phyloP scores from a whole-genome alignment of 2,329 filamentous ascomycete genomes.

The Talaromyces albobiverticillius region DNA sequence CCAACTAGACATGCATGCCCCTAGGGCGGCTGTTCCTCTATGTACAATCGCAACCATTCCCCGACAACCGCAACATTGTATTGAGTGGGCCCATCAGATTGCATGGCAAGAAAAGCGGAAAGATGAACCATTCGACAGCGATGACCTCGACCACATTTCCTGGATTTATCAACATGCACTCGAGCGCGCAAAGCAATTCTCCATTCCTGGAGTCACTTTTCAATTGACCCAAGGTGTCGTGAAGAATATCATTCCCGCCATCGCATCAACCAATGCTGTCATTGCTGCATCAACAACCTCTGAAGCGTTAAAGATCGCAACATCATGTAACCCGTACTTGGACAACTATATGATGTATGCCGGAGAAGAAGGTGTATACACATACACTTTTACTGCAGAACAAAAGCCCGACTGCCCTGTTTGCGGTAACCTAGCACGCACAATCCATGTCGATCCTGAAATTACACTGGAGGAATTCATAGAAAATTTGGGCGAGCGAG shows the following conservation, averaged over 20 bases:
- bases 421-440: constrained; percentile 78
- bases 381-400: constrained; percentile 93
- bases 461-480: constrained; percentile 79
- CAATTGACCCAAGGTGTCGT: constrained; percentile 94
- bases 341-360: constrained; percentile 99
- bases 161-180: constrained; percentile 91
- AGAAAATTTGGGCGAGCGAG: constrained; percentile 74
- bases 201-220: constrained; percentile 90
- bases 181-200: constrained; percentile 77
- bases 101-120: constrained; percentile 88
- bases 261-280: constrained; percentile 95
- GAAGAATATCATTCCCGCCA: constrained; percentile 98
- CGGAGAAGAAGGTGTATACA: constrained; percentile 92
- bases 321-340: constrained; percentile 74
- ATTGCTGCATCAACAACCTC: constrained; percentile 95
- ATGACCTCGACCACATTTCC: constrained; percentile 94
- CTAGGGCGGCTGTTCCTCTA: constrained; percentile 91
- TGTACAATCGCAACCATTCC: constrained; percentile 96
- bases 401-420: constrained; percentile 94
- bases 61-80: constrained; percentile 93
- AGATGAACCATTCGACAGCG: constrained; percentile 84
- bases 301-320: constrained; percentile 92
- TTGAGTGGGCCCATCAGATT: constrained; percentile 98
- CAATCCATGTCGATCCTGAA: constrained; percentile 67
- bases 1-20: constrained; percentile 96